phyloP scores from a whole-genome alignment of 768 basidiomycete genomes.

The Candolleomyces eurysporus region DNA sequence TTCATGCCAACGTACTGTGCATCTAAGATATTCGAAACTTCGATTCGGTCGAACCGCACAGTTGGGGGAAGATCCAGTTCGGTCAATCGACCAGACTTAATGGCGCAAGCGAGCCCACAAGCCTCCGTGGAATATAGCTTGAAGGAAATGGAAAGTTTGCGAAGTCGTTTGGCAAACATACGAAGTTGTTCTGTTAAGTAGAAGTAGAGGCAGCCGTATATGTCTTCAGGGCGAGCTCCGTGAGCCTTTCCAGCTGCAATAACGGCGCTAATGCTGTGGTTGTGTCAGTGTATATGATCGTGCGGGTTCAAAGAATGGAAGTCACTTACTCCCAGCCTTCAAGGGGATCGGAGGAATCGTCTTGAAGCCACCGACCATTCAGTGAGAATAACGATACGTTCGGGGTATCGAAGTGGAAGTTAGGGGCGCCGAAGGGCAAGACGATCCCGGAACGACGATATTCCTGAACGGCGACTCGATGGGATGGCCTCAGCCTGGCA shows the following conservation, averaged over 20 bases:
- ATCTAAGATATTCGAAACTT: not conserved
- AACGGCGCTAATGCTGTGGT: constrained; percentile 29
- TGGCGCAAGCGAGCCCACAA: not conserved
- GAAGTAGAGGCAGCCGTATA: constrained; percentile 52
- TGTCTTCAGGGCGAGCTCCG: constrained; percentile 39
- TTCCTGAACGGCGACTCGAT: constrained; percentile 41
- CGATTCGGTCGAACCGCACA: not conserved
- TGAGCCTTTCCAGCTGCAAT: constrained; percentile 32
- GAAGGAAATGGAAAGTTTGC: constrained; percentile 31
- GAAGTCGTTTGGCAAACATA: constrained; percentile 33
- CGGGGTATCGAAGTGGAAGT: constrained; percentile 36
- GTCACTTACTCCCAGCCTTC: constrained; percentile 36
- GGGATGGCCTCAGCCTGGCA: constrained; percentile 34
- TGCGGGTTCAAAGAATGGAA: not conserved
- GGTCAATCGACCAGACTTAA: not conserved
- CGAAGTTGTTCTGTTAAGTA: constrained; percentile 38
- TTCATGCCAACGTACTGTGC: not conserved
- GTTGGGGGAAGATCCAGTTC: not conserved
- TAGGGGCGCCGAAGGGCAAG: constrained; percentile 46
- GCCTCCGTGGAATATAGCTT: constrained; percentile 31
- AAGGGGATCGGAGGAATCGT: constrained; percentile 34
- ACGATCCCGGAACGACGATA: constrained; percentile 41
- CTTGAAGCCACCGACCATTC: constrained; percentile 32
- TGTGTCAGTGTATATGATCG: not conserved
- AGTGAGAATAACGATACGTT: constrained; percentile 41